These are phyloP conservation scores for Alternaria tenuissima DNA, from an alignment of 2,329 filamentous ascomycete species.

Conservation along the genomic window DNA sequence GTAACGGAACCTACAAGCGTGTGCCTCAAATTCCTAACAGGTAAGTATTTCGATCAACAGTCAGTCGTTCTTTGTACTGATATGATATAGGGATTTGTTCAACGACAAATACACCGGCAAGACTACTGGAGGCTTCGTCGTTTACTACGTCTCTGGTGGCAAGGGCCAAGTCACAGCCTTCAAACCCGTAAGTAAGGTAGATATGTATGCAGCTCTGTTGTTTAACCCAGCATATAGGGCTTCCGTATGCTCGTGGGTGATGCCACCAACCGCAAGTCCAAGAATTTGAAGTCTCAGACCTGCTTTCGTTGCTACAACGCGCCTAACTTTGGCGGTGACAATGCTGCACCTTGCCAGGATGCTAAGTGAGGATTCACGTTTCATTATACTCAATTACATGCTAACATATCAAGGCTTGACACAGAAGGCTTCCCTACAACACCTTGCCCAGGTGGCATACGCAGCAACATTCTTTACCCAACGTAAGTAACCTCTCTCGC, in stretches of 20 bases:
- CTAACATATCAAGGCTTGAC: constrained; percentile 9
- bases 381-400: not conserved
- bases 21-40: constrained; percentile 40
- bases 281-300: constrained; percentile 43
- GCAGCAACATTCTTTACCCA: constrained; percentile 41
- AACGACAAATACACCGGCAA: constrained; percentile 42
- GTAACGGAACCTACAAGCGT: constrained; percentile 45
- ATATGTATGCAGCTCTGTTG: fast-evolving
- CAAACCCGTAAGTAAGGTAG: constrained; percentile 30
- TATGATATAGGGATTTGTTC: constrained; percentile 45
- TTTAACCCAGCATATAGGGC: constrained; percentile 36
- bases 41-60: not conserved
- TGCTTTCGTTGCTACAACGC: constrained; percentile 58
- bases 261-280: constrained; percentile 33
- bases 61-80: not conserved
- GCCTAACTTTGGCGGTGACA: constrained; percentile 56
- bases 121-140: constrained; percentile 54
- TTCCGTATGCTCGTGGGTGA: constrained; percentile 60
- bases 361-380: constrained; percentile 11
- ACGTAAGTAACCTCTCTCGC: constrained; percentile 21
- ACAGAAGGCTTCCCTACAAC: constrained; percentile 25
- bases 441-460: constrained; percentile 38
- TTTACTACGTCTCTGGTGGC: constrained; percentile 58
- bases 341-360: constrained; percentile 43
- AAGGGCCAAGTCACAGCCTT: constrained; percentile 56